Conservation (phyloP, 306 rosid species). For the Inga oerstediana region DNA sequence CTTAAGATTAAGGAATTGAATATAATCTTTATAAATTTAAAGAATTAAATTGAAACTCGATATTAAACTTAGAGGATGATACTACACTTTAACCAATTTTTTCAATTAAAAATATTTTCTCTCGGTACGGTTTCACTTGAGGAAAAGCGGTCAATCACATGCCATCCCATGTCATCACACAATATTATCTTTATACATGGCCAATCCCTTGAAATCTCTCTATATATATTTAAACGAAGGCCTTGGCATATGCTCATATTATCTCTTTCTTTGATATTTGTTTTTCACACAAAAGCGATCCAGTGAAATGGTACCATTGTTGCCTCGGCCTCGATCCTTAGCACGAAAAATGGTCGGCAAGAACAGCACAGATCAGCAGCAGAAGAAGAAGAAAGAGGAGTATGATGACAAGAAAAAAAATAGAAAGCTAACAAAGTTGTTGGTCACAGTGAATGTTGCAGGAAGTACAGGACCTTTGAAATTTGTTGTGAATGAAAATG, state of each 20-base stretch:
- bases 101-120: neutral
- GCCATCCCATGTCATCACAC: neutral
- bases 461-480: conserved; percentile 81
- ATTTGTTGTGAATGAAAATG: conserved; percentile 59
- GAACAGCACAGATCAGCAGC: neutral
- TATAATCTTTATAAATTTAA: too few relatives aligned
- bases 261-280: neutral
- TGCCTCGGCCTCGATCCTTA: neutral
- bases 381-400: neutral
- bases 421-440: conserved; percentile 36
- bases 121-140: neutral
- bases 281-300: neutral
- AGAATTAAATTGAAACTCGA: too few relatives aligned
- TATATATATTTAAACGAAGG: neutral
- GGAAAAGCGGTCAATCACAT: neutral
- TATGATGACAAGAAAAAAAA: neutral
- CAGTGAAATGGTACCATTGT: neutral
- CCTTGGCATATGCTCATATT: neutral
- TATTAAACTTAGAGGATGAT: too few relatives aligned
- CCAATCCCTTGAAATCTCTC: neutral
- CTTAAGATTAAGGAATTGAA: too few relatives aligned
- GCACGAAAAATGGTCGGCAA: neutral
- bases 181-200: neutral
- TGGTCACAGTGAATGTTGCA: conserved; percentile 62
- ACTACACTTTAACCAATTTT: too few relatives aligned